These are phyloP conservation scores for Dioscorea zingiberensis DNA, from an alignment of 106 monocot species.

Conservation along the genomic window DNA sequence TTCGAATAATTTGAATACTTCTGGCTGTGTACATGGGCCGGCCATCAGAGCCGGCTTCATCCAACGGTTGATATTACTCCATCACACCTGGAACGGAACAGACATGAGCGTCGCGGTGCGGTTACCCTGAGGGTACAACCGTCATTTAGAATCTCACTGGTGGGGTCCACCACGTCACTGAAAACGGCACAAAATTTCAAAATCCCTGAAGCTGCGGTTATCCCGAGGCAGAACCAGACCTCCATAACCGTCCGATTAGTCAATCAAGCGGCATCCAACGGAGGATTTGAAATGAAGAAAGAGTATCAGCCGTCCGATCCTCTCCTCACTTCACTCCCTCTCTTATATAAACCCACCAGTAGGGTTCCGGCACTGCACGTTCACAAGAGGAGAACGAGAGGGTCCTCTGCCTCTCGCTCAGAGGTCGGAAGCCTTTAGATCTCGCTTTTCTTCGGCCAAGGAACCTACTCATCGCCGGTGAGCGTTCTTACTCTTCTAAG, in stretches of 20 bases:
- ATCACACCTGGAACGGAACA: not conserved
- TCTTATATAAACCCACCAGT: not conserved
- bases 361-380: not conserved
- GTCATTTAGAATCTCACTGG: not conserved
- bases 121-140: not conserved
- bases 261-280: not conserved
- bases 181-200: not conserved
- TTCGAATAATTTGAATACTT: not conserved
- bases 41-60: not conserved
- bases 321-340: not conserved
- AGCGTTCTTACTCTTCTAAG: not conserved
- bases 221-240: not conserved
- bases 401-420: not conserved
- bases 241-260: not conserved
- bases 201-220: not conserved
- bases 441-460: not conserved
- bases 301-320: not conserved
- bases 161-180: not conserved
- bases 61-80: not conserved
- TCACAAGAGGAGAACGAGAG: not conserved
- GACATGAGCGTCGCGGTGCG: too few species aligned
- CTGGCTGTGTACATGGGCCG: not conserved
- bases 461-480: not conserved
- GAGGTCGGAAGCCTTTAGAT: not conserved
- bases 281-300: not conserved